phyloP scores from a whole-genome alignment of 345 rosid species.

The Mangifera indica region DNA sequence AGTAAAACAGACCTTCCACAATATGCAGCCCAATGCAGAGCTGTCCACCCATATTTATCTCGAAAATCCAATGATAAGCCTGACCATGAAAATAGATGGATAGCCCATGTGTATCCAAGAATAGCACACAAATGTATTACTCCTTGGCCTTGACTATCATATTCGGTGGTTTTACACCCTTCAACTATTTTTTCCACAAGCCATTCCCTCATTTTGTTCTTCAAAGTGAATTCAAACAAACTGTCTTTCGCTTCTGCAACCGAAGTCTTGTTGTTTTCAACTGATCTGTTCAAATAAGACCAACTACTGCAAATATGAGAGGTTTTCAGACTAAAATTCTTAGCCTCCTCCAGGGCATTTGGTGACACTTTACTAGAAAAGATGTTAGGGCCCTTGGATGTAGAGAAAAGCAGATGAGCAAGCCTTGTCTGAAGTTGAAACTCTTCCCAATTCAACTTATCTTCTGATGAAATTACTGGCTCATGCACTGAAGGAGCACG shows the following conservation, averaged over 20 bases:
- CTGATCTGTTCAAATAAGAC: constrained; percentile 60
- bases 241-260: constrained; percentile 61
- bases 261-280: constrained; percentile 48
- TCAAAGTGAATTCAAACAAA: constrained; percentile 64
- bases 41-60: constrained; percentile 95
- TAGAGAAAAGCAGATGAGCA: constrained; percentile 66
- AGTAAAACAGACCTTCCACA: constrained; percentile 56
- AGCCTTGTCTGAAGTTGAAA: constrained; percentile 78
- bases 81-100: constrained; percentile 66
- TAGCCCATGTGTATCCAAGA: constrained; percentile 89
- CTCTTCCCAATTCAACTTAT: constrained; percentile 60
- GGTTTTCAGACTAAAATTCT: constrained; percentile 52
- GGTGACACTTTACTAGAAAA: constrained; percentile 54
- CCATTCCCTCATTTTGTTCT: constrained; percentile 83
- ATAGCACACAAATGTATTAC: constrained; percentile 88
- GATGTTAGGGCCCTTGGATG: constrained; percentile 58
- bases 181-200: constrained; percentile 71
- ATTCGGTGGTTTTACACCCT: constrained; percentile 56
- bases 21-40: constrained; percentile 99
- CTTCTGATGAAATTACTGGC: constrained; percentile 37
- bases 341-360: constrained; percentile 53
- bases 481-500: constrained; percentile 40
- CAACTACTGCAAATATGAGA: constrained; percentile 55
- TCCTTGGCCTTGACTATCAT: constrained; percentile 78
- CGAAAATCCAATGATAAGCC: constrained; percentile 78